Evolutionary conservation across 2,329 filamentous ascomycete species (phyloP), one percentile per base, ranked within the genome.

Genomic region (Nemania bipapillata): DNA sequence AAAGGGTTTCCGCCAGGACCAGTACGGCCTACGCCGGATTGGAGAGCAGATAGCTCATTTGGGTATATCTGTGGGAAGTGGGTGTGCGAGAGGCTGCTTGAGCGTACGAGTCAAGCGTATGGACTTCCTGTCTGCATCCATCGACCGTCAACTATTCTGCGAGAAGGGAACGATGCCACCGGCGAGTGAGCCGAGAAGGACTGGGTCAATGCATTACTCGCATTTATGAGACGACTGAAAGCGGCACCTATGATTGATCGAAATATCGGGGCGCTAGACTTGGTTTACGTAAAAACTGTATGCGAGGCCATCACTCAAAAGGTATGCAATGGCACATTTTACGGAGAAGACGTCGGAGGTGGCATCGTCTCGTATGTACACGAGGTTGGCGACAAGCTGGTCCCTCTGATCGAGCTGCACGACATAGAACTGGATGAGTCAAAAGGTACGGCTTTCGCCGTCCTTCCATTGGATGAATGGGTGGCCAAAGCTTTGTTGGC

Each of bases 101-200:
- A 80, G 70, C 71, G 70, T 1, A 68, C 61, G 6, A 53, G 40
- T 17, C 53, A 49, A 4, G 26, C 20, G 24, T 42, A 67, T 20
- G 66, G 47, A 24, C n/a, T 70, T n/a, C 68, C 28, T 0, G 54
- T 70, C 15, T 52, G 49, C n/a, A 74, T 73, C 35, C 68, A 73
- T 17, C 70, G 72, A 2, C 71, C 71, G 2, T 67, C 61, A 1
- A 67, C 68, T 5, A 74, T 74, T 28, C 49, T 66, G 2, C 63
- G 69, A 9, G 63, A 69, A 30, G 70, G 70, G 2, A 30, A 42
- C 9, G 68, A 69, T 53, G 57, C 62, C 12, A 30, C 35, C 6
- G 68, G 49, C 11, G 2, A 7, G 3, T 9, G 11, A 11, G 88
- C 72, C 87, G 89, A 90, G 86, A 88, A 90, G 74, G 90, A 90